These are phyloP conservation scores for Lolium multiflorum DNA, from an alignment of 176 grass and related monocot species.

Conservation along the genomic window DNA sequence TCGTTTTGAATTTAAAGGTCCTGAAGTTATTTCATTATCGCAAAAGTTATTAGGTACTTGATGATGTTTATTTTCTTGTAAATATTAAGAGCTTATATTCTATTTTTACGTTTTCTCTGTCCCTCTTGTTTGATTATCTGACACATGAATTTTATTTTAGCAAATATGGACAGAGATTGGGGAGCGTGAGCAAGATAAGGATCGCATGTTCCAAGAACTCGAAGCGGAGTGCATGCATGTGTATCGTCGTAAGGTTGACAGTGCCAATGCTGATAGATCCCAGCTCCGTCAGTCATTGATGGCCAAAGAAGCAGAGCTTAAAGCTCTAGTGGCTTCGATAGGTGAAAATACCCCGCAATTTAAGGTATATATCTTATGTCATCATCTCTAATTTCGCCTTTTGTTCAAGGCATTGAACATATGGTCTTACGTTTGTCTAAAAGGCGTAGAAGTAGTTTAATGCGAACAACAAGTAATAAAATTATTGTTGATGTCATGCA, in stretches of 20 bases:
- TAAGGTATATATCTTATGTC: slow-evolving; percentile 61
- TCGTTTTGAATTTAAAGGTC: slow-evolving; percentile 24
- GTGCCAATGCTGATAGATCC: slow-evolving; percentile 64
- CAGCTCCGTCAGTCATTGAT: slow-evolving; percentile 80
- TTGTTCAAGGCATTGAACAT: slow-evolving; percentile 21
- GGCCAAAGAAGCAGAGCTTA: slow-evolving; percentile 86
- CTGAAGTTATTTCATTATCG: background rate
- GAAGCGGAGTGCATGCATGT: slow-evolving; percentile 93
- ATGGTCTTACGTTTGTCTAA: slow-evolving; percentile 9
- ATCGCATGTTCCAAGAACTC: slow-evolving; percentile 85
- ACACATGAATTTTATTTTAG: slow-evolving; percentile 48
- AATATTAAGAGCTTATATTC: background rate
- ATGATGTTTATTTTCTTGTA: slow-evolving; percentile 17
- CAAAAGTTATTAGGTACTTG: slow-evolving; percentile 2
- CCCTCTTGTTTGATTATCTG: slow-evolving; percentile 33
- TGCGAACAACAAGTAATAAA: slow-evolving; percentile 16
- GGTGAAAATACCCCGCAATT: slow-evolving; percentile 68
- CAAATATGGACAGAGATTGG: slow-evolving; percentile 96
- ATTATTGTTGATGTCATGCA: slow-evolving; percentile 33
- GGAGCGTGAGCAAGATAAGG: slow-evolving; percentile 88
- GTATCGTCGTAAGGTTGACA: slow-evolving; percentile 77
- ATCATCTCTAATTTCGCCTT: background rate
- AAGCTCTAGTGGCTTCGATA: slow-evolving; percentile 69
- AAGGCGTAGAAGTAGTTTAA: background rate
- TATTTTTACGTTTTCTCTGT: slow-evolving; percentile 1